Evolutionary conservation across 2,329 filamentous ascomycete genomes (phyloP).

Genomic region (Arthrobotrys sinensis): DNA sequence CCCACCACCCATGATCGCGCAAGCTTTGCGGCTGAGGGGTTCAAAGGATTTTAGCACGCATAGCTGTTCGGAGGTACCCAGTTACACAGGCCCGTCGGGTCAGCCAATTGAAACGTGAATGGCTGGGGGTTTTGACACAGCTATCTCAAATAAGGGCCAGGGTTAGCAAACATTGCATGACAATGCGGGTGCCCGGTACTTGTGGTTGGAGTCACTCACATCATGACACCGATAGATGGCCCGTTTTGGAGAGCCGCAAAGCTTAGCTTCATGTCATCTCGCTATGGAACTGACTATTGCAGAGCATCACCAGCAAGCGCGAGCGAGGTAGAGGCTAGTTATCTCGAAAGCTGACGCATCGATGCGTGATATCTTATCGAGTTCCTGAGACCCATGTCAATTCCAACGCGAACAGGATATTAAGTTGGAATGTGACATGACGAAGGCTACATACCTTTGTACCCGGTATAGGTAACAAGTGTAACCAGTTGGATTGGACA

Average conservation of each 20-base stretch:
- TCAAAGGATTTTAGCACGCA: constrained; percentile 38
- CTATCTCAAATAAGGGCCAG: constrained; percentile 49
- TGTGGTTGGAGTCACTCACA: neutral
- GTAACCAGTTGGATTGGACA: constrained; percentile 10
- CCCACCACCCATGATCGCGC: constrained; percentile 30
- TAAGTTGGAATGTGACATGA: constrained; percentile 9
- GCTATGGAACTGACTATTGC: neutral
- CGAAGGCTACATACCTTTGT: constrained; percentile 1
- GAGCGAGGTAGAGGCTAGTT: neutral
- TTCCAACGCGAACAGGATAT: neutral
- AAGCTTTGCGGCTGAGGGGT: constrained; percentile 59
- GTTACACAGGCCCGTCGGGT: constrained; percentile 55
- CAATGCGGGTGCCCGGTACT: neutral
- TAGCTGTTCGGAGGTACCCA: constrained; percentile 36
- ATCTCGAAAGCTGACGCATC: too few relatives aligned
- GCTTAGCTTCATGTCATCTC: constrained; percentile 29
- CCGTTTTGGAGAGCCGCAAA: constrained; percentile 23
- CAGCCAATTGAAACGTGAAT: constrained; percentile 49
- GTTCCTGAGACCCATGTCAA: neutral
- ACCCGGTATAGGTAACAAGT: neutral
- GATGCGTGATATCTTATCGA: neutral
- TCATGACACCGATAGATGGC: neutral
- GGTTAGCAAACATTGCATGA: constrained; percentile 54
- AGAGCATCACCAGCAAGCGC: neutral
- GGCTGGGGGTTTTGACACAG: constrained; percentile 45